phyloP scores from a whole-genome alignment of 371 early-diverging fungal genomes.

The Syncephalis fuscata region DNA sequence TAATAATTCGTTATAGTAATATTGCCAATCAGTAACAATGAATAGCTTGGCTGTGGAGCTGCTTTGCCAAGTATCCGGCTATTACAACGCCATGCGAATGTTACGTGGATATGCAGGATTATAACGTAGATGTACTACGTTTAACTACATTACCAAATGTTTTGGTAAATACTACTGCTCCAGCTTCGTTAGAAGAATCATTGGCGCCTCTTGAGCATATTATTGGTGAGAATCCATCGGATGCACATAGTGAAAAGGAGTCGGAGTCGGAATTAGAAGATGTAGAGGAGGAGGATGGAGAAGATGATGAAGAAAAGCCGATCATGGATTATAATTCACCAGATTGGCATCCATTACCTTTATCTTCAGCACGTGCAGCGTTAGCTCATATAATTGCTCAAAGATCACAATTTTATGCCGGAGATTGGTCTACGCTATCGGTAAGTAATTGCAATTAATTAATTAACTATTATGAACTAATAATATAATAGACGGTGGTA shows the following conservation, averaged over 20 bases:
- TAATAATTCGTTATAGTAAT: not conserved
- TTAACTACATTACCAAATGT: constrained; percentile 83
- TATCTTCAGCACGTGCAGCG: constrained; percentile 3
- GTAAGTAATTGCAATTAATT: constrained; percentile 8
- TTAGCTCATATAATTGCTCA: not conserved
- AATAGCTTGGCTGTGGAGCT: constrained; percentile 83
- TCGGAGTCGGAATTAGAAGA: not conserved
- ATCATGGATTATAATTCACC: constrained; percentile 3
- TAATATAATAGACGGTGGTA: too few relatives aligned
- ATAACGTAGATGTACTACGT: constrained; percentile 75
- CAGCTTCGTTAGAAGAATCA: too few relatives aligned
- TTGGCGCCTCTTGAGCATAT: too few relatives aligned
- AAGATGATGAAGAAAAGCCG: constrained; percentile 7
- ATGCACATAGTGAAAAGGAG: too few relatives aligned
- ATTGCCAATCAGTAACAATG: constrained; percentile 1
- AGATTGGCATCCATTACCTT: not conserved
- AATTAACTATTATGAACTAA: too few relatives aligned
- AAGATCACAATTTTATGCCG: not conserved
- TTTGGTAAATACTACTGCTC: constrained; percentile 48
- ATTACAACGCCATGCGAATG: constrained; percentile 23
- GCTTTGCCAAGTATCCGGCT: constrained; percentile 69
- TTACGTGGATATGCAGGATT: constrained; percentile 76
- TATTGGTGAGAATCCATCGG: too few relatives aligned
- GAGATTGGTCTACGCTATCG: constrained; percentile 10
- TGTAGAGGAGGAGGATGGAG: not conserved